A percentile compares a stretch with the other conserved stretches of the same genome.
These are phyloP conservation scores for Stropharia rugosoannulata DNA, from an alignment of 768 basidiomycete genomes.

Conservation along the genomic window DNA sequence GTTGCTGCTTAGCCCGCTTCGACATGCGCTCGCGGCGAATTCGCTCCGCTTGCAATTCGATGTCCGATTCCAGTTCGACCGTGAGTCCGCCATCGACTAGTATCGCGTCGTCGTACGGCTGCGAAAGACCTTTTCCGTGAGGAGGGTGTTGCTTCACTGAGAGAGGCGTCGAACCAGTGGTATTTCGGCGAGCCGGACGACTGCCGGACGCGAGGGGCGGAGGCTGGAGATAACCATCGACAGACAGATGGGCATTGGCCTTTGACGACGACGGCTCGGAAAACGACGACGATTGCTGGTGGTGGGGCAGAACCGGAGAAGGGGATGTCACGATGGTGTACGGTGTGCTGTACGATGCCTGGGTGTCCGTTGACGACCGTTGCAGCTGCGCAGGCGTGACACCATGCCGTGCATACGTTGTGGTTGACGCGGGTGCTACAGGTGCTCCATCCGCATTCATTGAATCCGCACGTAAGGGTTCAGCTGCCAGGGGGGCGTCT, in stretches of 20 bases:
- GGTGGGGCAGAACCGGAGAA: conserved; percentile 11
- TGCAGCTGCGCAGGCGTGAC: conserved; percentile 25
- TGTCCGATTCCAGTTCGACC: conserved; percentile 69
- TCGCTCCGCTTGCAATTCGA: conserved; percentile 85
- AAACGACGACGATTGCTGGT: conserved; percentile 11
- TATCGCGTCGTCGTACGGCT: conserved; percentile 36
- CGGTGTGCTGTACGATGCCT: conserved; percentile 28
- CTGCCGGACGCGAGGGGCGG: conserved; percentile 20
- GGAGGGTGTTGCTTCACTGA: conserved; percentile 10
- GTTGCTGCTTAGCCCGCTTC: conserved; percentile 68
- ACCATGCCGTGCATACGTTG: neutral
- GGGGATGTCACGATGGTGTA: conserved; percentile 23
- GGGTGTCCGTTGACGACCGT: conserved; percentile 53
- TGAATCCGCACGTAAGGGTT: neutral
- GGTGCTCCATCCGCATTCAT: neutral
- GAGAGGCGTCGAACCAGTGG: conserved; percentile 55
- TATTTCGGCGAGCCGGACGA: conserved; percentile 63
- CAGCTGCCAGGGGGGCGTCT: neutral
- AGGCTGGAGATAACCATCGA: conserved; percentile 54
- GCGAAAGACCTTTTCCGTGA: conserved; percentile 25
- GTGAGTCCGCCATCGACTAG: conserved; percentile 18
- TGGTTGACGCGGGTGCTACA: conserved; percentile 1
- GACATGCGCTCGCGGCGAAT: conserved; percentile 77
- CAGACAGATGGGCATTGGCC: conserved; percentile 23
- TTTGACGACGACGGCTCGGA: conserved; percentile 17